Evolutionary conservation across 2,329 filamentous ascomycete species (phyloP), one percentile per base, ranked within the genome.

Genomic region (Apiospora saccharicola): DNA sequence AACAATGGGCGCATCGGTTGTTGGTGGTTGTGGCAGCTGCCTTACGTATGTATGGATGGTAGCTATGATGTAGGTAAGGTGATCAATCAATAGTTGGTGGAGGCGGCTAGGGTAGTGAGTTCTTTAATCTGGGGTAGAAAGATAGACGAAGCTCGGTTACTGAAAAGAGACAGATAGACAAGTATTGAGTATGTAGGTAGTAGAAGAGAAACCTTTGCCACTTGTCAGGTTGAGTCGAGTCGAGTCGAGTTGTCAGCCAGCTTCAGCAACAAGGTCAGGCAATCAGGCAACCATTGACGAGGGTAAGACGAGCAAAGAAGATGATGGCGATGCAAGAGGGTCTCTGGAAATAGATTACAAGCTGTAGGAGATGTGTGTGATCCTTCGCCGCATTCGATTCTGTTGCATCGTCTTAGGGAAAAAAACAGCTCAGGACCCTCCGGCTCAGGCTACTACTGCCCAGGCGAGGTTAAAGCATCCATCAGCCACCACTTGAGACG

Each of bases 401-500:
- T n/a, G 41, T 30, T 30, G 26, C 22, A 24, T 41, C 34, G 57
- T 64, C 57, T 30, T 41, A 64, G 41, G n/a, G 24, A 24, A 41
- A 41, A 64, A 41, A 41, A 41, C 19, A 41, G 57, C 57, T 37
- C 57, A 64, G 57, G 57, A 14, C 53, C 26, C 16, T 57, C 53
- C 22, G 24, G 26, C 14, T 30, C 37, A 24, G 22, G 37, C 37
- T 41, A 10, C 37, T 41, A 41, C 6, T 57, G n/a, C 53, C 22
- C 53, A 61, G 53, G 53, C 53, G 53, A 41, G 57, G 34, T 64
- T 41, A 41, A n/a, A 64, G 57, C 57, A 49, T 49, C 44, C 67
- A 46, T 49, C 26, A 69, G 67, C 67, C 67, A 69, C 67, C 10
- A 49, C 67, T 69, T 49, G 67, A 69, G 67, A 69, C 67, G 67